Base-by-base conservation (phyloP, 1,284 basidiomycete species). In the Leccinum laetum region DNA sequence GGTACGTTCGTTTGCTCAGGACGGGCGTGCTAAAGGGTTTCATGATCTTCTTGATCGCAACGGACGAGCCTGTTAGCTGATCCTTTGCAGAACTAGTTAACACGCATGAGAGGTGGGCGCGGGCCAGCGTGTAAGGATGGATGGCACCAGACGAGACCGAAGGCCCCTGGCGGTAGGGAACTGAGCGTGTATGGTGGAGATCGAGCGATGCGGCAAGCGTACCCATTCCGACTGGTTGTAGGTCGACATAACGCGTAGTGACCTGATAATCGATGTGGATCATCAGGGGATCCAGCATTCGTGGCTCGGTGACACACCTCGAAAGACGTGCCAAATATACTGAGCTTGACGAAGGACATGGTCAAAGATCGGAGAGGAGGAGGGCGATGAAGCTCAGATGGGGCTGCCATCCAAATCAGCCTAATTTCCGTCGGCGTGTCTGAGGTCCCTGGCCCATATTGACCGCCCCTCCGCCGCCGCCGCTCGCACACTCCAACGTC, bases 141-240 rank as follows among this genome's bases (percentile, higher is more conserved):
- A 39, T 2, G 2, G 32, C 73, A 96, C 94, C 96, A 98, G 60
- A 98, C 96, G 66, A 98, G 92, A 68, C 96, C 96, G 75, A 98
- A 98, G 56, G 96, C 96, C 70, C 96, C 93, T 69, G 14, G 64
- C 37, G 58, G 63, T 57, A 46, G 69, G 69, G 62, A 56, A 67
- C 67, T 69, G 63, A 71, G 67, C 60, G 63, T 59, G 49, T 32
- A 64, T 64, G 24, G 65, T 35, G 44, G 60, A 57, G 69, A 74
- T 65, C 57, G 60, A 62, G 62, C 64, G 75, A 76, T 62, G 69
- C 66, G 62, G 67, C 61, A 61, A 64, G 82, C 88, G 81, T 72
- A 90, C 94, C 97, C 97, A 99, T 99, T 79, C 97, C 98, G 58
- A 99, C 97, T n/a, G 97, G 97, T 78, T 99, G 98, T 26, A 99